phyloP scores from a whole-genome alignment of 306 rosid species.

The Canavalia ensiformis region DNA sequence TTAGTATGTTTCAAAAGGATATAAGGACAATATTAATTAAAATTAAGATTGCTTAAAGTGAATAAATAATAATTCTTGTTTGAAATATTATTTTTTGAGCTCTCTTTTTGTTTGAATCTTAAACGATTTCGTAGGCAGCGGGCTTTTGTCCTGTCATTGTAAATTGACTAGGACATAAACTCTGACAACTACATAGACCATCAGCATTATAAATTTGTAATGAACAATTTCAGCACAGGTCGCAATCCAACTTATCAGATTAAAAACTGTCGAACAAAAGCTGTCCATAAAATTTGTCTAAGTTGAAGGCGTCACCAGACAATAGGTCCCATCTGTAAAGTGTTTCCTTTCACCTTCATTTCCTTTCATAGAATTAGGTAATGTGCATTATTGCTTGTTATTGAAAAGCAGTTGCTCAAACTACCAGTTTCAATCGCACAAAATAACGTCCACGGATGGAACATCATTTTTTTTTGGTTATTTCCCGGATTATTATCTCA shows the following conservation, averaged over 20 bases:
- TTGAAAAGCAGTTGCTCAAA: background rate
- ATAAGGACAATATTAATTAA: background rate
- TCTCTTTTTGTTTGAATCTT: slow-evolving; percentile 3
- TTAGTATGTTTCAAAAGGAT: too few relatives aligned
- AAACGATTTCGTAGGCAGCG: slow-evolving; percentile 31
- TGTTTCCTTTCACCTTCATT: slow-evolving; percentile 27
- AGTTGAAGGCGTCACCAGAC: slow-evolving; percentile 31
- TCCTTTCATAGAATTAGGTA: slow-evolving; percentile 16
- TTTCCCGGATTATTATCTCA: background rate
- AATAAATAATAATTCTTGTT: background rate
- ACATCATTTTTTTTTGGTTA: background rate
- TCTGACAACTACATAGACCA: slow-evolving; percentile 42
- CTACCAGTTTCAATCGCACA: slow-evolving; percentile 13
- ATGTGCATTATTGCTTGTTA: background rate
- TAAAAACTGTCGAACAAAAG: slow-evolving; percentile 23
- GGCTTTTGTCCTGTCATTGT: slow-evolving; percentile 41
- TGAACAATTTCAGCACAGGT: slow-evolving; percentile 43
- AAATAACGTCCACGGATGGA: background rate
- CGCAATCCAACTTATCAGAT: slow-evolving; percentile 44
- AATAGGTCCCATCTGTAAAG: slow-evolving; percentile 43
- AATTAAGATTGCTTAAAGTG: background rate
- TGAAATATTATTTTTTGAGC: background rate
- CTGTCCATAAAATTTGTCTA: slow-evolving; percentile 15
- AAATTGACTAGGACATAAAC: slow-evolving; percentile 40
- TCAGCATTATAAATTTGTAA: slow-evolving; percentile 35